phyloP scores from a whole-genome alignment of 257 asterid genomes.

The Solanum habrochaites region DNA sequence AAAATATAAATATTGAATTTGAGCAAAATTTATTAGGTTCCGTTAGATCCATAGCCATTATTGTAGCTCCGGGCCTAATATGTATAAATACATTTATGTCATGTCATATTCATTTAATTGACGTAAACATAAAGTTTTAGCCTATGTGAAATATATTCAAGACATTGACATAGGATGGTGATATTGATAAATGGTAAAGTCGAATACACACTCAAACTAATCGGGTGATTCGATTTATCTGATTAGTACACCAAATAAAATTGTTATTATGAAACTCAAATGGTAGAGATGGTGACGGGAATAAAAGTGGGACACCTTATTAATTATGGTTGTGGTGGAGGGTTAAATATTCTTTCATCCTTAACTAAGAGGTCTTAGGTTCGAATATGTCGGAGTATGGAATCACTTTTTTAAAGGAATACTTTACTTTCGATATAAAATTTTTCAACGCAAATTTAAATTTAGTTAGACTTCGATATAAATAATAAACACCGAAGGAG shows the following conservation, averaged over 20 bases:
- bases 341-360: neutral
- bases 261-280: neutral
- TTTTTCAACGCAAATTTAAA: accelerated
- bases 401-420: too few relatives aligned
- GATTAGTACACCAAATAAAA: neutral
- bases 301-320: neutral
- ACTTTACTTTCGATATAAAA: too few relatives aligned
- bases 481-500: accelerated
- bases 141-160: neutral
- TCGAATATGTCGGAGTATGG: too few relatives aligned
- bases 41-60: accelerated
- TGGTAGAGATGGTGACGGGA: neutral
- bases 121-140: neutral
- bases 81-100: neutral
- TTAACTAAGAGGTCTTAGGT: neutral
- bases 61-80: neutral
- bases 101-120: neutral
- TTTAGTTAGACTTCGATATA: too few relatives aligned
- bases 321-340: too few relatives aligned
- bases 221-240: neutral
- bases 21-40: neutral
- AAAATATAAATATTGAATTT: too few relatives aligned
- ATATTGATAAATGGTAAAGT: neutral
- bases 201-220: neutral
- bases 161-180: neutral